Evolutionary conservation across 2,329 filamentous ascomycete species (phyloP).

Genomic region (Fusarium oxysporum): DNA sequence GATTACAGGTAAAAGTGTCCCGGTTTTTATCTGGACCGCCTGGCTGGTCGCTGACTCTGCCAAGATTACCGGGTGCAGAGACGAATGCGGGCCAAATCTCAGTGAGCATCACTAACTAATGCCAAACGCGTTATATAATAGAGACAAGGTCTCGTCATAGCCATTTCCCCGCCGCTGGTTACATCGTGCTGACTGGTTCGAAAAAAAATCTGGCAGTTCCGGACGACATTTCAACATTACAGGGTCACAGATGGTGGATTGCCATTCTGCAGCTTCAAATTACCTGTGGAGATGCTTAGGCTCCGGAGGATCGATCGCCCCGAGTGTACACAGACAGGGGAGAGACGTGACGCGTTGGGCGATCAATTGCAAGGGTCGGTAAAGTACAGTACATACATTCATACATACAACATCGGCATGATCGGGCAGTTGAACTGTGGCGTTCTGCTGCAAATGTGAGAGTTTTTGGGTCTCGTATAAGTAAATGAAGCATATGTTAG

Average conservation of each 20-base stretch:
- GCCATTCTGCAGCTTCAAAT: conserved; percentile 31
- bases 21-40: background rate
- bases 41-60: background rate
- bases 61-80: conserved; percentile 10
- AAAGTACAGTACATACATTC: conserved; percentile 15
- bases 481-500: background rate
- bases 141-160: conserved; percentile 20
- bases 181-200: background rate
- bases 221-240: conserved; percentile 26
- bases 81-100: conserved; percentile 11
- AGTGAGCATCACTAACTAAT: conserved; percentile 5
- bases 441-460: background rate
- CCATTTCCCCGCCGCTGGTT: background rate
- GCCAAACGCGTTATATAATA: conserved; percentile 7
- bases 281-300: conserved; percentile 35
- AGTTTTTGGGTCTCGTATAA: background rate
- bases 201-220: background rate
- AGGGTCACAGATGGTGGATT: conserved; percentile 27
- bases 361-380: conserved; percentile 29
- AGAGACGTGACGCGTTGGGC: conserved; percentile 34
- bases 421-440: conserved; percentile 5
- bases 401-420: background rate
- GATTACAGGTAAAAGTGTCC: background rate
- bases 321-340: conserved; percentile 10
- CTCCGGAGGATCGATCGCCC: conserved; percentile 31